Base-by-base conservation (phyloP, 768 basidiomycete genomes). In the Jaapia argillacea region DNA sequence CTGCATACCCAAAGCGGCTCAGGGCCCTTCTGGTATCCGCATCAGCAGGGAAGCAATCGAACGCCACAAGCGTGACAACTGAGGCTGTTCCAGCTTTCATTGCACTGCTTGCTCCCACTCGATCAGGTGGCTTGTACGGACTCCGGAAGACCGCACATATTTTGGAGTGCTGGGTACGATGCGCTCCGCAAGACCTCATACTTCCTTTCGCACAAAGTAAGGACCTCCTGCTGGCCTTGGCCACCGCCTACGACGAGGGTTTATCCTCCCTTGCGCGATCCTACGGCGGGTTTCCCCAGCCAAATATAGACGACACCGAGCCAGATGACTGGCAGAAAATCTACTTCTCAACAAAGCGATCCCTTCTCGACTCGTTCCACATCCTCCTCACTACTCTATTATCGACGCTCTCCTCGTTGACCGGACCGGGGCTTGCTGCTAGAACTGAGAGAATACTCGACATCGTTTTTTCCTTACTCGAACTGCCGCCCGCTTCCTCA, bases 271-370 rank as follows among this genome's bases (percentile, higher is more conserved):
- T 82, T 31, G 74, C 79, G 1, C 66, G 65, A 13, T 73, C 76
- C 0, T 83, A 86, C 43, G 82, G 85, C 0, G 79, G 81, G 10
- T 49, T 73, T 6, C 43, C 21, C 43, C 58, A 20, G 46, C 39
- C 47, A 46, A 12, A 21, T 20, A 20, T 16, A 31, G 4, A 36
- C 12, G 23, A 38, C 42, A 18, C 50, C 44, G 56, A 63, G 4
- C 58, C 68, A 13, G 77, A 79, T 48, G 72, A 85, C 41, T 88
- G 84, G 84, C 77, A 83, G 49, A 65, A 64, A 12, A 67, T 83
- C 37, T 84, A 81, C 74, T 65, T 87, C 4, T 72, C 79, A 45
- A 79, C 81, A 2, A 89, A 88, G 61, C 78, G 83, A 5, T 73
- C 76, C 18, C 61, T 87, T 21, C 60, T 89, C 16, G 85, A 89